Conservation (phyloP, 495 filamentous ascomycete species). For the Tricharina praecox region DNA sequence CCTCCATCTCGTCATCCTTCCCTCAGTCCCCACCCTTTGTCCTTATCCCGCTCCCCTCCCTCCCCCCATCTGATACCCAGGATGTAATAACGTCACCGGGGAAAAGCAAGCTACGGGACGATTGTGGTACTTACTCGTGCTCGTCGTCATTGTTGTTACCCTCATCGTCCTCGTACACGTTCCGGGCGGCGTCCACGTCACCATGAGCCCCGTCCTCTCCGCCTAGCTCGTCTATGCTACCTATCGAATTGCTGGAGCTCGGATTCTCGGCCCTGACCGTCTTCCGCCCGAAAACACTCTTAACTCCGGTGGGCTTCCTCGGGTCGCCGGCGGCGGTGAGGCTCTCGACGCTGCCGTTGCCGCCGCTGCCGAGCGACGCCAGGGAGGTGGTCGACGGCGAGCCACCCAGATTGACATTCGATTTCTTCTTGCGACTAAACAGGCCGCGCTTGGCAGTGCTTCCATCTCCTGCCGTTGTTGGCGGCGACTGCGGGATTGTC, state of each 20-base stretch:
- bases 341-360: constrained; percentile 20
- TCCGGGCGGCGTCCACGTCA: constrained; percentile 1
- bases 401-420: constrained; percentile 12
- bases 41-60: too few relatives aligned
- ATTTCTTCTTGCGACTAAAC: constrained; percentile 25
- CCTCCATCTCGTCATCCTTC: too few relatives aligned
- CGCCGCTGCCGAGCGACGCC: constrained; percentile 13
- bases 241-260: constrained; percentile 13
- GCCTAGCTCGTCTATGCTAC: constrained; percentile 18
- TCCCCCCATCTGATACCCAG: too few relatives aligned
- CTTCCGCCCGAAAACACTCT: constrained; percentile 20
- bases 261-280: constrained; percentile 12
- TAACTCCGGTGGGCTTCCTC: constrained; percentile 12
- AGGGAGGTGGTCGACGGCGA: constrained; percentile 15
- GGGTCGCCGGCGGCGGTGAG: constrained; percentile 5
- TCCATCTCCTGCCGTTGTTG: too few relatives aligned
- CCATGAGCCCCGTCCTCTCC: constrained; percentile 7
- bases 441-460: constrained; percentile 10
- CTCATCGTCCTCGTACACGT: constrained; percentile 29
- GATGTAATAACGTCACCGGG: too few relatives aligned
- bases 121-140: constrained; percentile 51
- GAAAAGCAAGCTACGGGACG: too few relatives aligned
- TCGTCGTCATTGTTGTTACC: constrained; percentile 51
- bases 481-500: background rate
- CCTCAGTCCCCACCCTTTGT: too few relatives aligned